Evolutionary conservation across 208 protist species (phyloP).

Genomic region (Leishmania major): DNA sequence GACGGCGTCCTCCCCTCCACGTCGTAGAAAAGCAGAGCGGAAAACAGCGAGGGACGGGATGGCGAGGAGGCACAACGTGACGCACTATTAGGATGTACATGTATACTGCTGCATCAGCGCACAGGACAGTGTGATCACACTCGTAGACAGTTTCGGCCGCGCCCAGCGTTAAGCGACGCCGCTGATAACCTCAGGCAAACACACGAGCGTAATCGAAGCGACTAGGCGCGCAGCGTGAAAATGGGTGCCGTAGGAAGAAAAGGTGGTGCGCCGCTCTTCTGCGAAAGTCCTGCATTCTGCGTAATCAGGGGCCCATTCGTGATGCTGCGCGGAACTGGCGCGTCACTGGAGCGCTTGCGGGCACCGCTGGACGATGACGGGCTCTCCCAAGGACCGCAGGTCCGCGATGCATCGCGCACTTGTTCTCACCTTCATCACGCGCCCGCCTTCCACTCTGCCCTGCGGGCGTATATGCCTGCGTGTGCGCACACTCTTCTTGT

Average conservation of each 20-base stretch:
- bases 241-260: background rate
- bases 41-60: background rate
- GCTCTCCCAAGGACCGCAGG: background rate
- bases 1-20: background rate
- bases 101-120: background rate
- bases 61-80: background rate
- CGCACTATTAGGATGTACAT: background rate
- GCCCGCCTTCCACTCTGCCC: background rate
- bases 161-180: background rate
- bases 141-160: background rate
- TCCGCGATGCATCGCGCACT: background rate
- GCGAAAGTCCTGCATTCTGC: background rate
- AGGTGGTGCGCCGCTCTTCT: background rate
- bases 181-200: background rate
- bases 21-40: background rate
- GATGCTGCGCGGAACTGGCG: background rate
- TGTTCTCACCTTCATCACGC: too few species aligned
- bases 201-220: background rate
- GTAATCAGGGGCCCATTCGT: background rate
- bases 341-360: background rate
- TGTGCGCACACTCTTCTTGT: background rate
- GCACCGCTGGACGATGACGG: background rate
- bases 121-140: background rate
- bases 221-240: background rate
- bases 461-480: background rate